Base-by-base conservation (phyloP, 1,284 basidiomycete species). In the Apiotrichum montevideense region DNA sequence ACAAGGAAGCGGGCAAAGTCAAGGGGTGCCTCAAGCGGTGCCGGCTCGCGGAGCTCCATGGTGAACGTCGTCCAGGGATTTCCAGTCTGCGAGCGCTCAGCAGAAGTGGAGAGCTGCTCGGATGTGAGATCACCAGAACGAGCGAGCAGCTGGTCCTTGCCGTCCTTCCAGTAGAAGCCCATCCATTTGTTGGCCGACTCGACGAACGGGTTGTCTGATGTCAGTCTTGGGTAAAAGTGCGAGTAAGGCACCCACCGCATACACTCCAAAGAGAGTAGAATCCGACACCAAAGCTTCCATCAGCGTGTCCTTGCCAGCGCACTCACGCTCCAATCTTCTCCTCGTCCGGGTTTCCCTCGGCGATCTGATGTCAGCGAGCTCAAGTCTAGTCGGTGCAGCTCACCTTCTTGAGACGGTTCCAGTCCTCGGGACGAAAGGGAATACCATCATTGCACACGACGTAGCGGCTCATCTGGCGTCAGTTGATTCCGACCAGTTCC, bases 141-240 rank as follows among this genome's bases (percentile, higher is more conserved):
- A 13, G 87, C 90, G 58, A 86, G 86, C 1, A 94, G 80, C 84
- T 88, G 72, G 68, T 95, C 90, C 68, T 87, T 88, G 66, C 87
- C 86, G 66, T 90, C 88, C 71, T 93, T 94, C 93, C 93, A 98
- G 72, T 96, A 90, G 74, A 98, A 98, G 2, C 88, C 88, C 92
- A 96, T 96, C 85, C 88, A 92, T 70, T 90, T 83, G 51, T 83
- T 83, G 70, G 90, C 93, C 14, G 89, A 93, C 9, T 85, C 87
- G 8, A 98, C 94, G 68, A 95, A 89, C 0, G 95, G 95, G 63
- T 91, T 87, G 62, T 98, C 94, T n/a, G 58, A 62, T 67, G 21
- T 29, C 29, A 29, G n/a, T 29, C 54, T 32, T 33, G 40, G 51
- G 14, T 8, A 6, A n/a, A 9, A 14, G 10, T 7, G 55, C 49